phyloP scores from a whole-genome alignment of 2,329 filamentous ascomycete genomes.

The Trichoderma lentiforme region DNA sequence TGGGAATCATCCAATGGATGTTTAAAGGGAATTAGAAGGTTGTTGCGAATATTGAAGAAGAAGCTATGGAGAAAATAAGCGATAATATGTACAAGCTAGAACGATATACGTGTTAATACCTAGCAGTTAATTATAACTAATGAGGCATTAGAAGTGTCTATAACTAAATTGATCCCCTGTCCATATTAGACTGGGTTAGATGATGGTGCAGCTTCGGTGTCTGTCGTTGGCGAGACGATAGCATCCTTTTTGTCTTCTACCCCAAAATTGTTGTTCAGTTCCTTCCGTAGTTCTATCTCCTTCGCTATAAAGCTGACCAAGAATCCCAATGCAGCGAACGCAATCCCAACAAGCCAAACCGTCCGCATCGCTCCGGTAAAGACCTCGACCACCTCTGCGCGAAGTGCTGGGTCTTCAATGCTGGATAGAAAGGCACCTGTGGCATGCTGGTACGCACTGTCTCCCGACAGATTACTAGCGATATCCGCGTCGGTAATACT shows the following conservation, averaged over 20 bases:
- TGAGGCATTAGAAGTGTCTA: background rate
- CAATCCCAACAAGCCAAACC: background rate
- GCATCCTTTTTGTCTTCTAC: background rate
- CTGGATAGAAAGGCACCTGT: background rate
- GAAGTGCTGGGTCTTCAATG: background rate
- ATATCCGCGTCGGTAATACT: background rate
- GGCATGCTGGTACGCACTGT: conserved; percentile 1
- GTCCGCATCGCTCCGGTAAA: background rate
- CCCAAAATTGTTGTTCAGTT: background rate
- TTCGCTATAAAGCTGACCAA: background rate
- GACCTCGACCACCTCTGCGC: background rate
- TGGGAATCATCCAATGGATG: background rate
- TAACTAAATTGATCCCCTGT: background rate
- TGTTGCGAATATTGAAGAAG: background rate
- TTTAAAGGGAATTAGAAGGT: background rate
- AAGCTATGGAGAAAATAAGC: background rate
- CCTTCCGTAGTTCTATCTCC: background rate
- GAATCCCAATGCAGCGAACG: background rate
- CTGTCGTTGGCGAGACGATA: background rate
- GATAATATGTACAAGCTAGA: background rate
- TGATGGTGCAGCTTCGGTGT: background rate
- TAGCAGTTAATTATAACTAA: background rate
- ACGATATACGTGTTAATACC: background rate
- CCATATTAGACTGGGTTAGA: background rate
- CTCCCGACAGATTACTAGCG: background rate